phyloP scores from a whole-genome alignment of 345 rosid species.

The Chamaenerion angustifolium region DNA sequence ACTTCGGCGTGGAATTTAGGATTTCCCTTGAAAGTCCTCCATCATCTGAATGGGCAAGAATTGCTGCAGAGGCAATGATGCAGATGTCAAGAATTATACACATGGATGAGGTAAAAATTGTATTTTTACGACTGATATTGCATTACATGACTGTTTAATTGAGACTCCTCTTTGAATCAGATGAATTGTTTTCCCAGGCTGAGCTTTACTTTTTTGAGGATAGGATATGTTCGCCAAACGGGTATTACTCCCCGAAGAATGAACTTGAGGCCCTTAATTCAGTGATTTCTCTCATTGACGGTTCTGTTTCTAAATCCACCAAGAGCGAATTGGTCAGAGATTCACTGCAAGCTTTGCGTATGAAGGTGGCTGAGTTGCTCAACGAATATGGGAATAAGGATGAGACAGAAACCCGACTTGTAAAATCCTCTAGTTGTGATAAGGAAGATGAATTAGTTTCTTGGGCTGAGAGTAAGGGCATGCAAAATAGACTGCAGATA shows the following conservation, averaged over 20 bases:
- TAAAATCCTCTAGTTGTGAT: constrained; percentile 22
- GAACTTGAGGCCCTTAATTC: constrained; percentile 68
- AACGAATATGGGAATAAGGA: constrained; percentile 17
- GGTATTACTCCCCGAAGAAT: constrained; percentile 45
- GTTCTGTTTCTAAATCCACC: constrained; percentile 12
- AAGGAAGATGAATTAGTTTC: constrained; percentile 34
- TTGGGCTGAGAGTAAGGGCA: constrained; percentile 65
- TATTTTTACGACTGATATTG: neutral
- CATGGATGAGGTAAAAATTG: constrained; percentile 51
- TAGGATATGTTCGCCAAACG: constrained; percentile 19
- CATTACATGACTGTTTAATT: neutral
- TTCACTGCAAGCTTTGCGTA: constrained; percentile 27
- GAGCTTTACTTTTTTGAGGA: constrained; percentile 67
- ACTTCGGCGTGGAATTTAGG: constrained; percentile 35
- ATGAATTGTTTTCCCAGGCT: constrained; percentile 30
- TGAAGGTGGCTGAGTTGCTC: constrained; percentile 21
- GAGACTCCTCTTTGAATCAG: neutral
- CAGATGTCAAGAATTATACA: constrained; percentile 47
- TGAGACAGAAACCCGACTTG: constrained; percentile 16
- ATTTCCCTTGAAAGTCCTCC: constrained; percentile 19
- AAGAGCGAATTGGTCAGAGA: constrained; percentile 8
- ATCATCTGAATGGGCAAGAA: constrained; percentile 20
- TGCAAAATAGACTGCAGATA: constrained; percentile 43
- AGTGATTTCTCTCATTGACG: constrained; percentile 27
- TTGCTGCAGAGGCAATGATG: constrained; percentile 33